A percentile compares a stretch with the other conserved stretches of the same genome.
phyloP scores from a whole-genome alignment of 2,329 filamentous ascomycete genomes.

The Diplodia intermedia region DNA sequence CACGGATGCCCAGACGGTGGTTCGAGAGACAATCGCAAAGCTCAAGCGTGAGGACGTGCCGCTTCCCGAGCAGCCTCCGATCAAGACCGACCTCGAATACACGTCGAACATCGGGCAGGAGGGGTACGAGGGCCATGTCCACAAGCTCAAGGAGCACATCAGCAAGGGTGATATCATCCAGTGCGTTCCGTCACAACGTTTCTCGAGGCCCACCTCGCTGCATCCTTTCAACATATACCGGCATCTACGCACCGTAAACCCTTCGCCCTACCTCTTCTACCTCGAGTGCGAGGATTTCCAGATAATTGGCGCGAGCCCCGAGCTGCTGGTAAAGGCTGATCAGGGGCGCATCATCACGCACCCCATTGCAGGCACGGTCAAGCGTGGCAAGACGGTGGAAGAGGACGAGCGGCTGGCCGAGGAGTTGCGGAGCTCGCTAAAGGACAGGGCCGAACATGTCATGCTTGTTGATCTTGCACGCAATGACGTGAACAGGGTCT shows the following conservation, averaged over 20 bases:
- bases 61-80: constrained; percentile 76
- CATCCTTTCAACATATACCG: constrained; percentile 99
- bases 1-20: constrained; percentile 66
- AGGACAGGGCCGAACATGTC: constrained; percentile 74
- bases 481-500: constrained; percentile 96
- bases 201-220: constrained; percentile 84
- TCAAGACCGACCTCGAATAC: constrained; percentile 77
- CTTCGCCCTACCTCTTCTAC: constrained; percentile 96
- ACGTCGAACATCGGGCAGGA: constrained; percentile 87
- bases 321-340: constrained; percentile 92
- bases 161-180: constrained; percentile 94
- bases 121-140: constrained; percentile 92
- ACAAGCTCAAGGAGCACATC: constrained; percentile 87
- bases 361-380: constrained; percentile 95
- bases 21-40: constrained; percentile 72
- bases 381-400: constrained; percentile 78
- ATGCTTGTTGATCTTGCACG: constrained; percentile 97
- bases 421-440: constrained; percentile 78
- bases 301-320: constrained; percentile 92
- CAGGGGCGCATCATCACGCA: constrained; percentile 89
- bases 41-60: constrained; percentile 78
- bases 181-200: constrained; percentile 91
- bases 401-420: constrained; percentile 82
- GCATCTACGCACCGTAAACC: constrained; percentile 95
- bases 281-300: constrained; percentile 91